Evolutionary conservation across 2,329 filamentous ascomycete species (phyloP), one percentile per base, ranked within the genome.

Genomic region (Colletotrichum coccodes): DNA sequence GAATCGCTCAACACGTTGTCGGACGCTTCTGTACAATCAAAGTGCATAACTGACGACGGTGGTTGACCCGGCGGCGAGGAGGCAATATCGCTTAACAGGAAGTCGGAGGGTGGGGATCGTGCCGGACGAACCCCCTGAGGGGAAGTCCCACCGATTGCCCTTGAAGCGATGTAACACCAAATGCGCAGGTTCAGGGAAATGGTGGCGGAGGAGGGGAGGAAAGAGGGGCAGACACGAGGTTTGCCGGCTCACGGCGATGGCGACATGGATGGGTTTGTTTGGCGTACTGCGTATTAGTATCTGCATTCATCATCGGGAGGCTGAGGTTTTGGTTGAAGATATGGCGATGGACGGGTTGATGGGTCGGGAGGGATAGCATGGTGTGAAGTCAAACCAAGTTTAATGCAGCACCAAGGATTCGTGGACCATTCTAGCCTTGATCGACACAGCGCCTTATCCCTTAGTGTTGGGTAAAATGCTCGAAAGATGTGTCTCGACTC

Each of bases 341-440:
- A 46, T 26, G 44, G 12, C 44, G 44, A 47, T 28, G 23, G 44
- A 28, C 28, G 18, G 47, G 8, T 12, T 49, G 46, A 30, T 14
- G 14, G 46, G 18, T 5, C 28, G 54, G 4, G 21, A 5, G 32
- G 42, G 28, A 49, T 23, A 23, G 53, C 8, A 34, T n/a, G 23
- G 52, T 38, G 40, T 21, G 18, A 49, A 40, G 32, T 23, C 38
- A 30, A 21, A 23, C 28, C 54, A 44, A 14, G 16, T n/a, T 23
- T 44, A 36, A 28, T 64, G 38, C 47, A 54, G n/a, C 23, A 30
- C 53, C 34, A 18, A 26, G 14, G 16, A n/a, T 8, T 58, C 53
- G 34, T 60, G 65, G 65, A 54, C 53, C 61, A 65, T 44, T 60
- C 61, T 49, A 56, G 65, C 49, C 61, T 56, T 38, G 65, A 68